A percentile compares a stretch with the other conserved stretches of the same genome.
Conservation (phyloP, 2,329 filamentous ascomycete genomes). For the Penicillium thymicola region DNA sequence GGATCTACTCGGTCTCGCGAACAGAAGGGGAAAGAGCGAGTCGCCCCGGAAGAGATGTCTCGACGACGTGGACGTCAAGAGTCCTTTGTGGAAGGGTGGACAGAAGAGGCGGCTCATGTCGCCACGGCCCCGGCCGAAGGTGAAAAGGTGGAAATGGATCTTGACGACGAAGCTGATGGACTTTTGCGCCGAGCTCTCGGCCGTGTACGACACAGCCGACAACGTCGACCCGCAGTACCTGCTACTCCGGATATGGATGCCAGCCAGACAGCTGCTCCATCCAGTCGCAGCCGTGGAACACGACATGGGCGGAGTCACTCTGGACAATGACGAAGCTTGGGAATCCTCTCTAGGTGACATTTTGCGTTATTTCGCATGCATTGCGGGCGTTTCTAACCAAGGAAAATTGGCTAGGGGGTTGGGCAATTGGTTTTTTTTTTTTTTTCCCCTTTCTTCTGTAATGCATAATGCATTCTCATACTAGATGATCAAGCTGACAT, state of each 20-base stretch:
- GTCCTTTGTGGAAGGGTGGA: conserved; percentile 33
- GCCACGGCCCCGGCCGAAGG: conserved; percentile 27
- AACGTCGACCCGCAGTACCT: conserved; percentile 15
- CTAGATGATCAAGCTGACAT: background rate
- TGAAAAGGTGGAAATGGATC: conserved; percentile 40
- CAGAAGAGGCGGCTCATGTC: conserved; percentile 35
- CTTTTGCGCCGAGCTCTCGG: conserved; percentile 40
- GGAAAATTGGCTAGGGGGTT: background rate
- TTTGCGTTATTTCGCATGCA: conserved; percentile 10
- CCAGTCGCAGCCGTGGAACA: conserved; percentile 19
- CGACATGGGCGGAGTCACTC: conserved; percentile 20
- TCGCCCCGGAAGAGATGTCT: conserved; percentile 9
- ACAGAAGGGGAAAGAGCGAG: conserved; percentile 27
- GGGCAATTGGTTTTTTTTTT: background rate
- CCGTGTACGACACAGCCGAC: conserved; percentile 29
- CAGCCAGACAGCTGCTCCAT: conserved; percentile 20
- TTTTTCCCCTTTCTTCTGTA: background rate
- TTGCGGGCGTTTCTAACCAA: conserved; percentile 10
- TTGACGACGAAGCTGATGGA: conserved; percentile 44
- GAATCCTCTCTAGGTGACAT: background rate
- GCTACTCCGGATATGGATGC: conserved; percentile 22
- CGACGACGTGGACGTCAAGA: conserved; percentile 27
- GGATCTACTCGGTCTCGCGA: conserved; percentile 25
- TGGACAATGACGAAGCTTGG: conserved; percentile 11
- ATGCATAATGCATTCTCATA: background rate